A percentile compares a stretch with the other conserved stretches of the same genome.
Evolutionary conservation across 768 basidiomycete genomes (phyloP).

Genomic region (Lentinula guzmanii): DNA sequence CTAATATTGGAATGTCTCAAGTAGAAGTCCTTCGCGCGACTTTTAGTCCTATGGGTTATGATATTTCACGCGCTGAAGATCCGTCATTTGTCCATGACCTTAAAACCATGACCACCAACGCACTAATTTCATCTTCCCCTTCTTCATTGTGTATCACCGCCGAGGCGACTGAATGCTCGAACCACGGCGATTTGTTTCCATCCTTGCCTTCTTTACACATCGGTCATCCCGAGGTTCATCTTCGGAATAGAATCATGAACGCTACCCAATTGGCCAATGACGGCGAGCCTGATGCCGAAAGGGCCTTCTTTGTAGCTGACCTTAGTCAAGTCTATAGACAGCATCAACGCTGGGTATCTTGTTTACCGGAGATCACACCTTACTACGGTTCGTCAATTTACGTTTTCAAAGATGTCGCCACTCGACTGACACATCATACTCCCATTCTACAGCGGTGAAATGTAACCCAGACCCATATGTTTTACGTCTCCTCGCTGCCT

Average conservation of each 20-base stretch:
- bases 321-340: conserved; percentile 83
- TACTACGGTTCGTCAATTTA: conserved; percentile 65
- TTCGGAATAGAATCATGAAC: conserved; percentile 71
- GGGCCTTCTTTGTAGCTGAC: conserved; percentile 96
- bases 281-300: conserved; percentile 72
- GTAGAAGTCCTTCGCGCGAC: conserved; percentile 38
- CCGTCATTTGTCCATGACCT: conserved; percentile 13
- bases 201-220: conserved; percentile 13
- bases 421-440: neutral
- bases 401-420: neutral
- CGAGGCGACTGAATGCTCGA: conserved; percentile 50
- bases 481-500: conserved; percentile 79
- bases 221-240: conserved; percentile 54
- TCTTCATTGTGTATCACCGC: conserved; percentile 68
- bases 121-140: conserved; percentile 38
- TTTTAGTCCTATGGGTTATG: conserved; percentile 2
- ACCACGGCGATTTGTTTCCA: conserved; percentile 15
- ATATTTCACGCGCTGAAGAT: conserved; percentile 9
- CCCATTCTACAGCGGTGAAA: conserved; percentile 68
- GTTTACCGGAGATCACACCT: conserved; percentile 82
- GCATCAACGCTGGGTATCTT: conserved; percentile 73
- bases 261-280: conserved; percentile 46
- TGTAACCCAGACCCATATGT: conserved; percentile 69
- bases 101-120: conserved; percentile 34
- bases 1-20: conserved; percentile 45